phyloP scores from a whole-genome alignment of 2,329 filamentous ascomycete species.

The Cordyceps tenuipes region DNA sequence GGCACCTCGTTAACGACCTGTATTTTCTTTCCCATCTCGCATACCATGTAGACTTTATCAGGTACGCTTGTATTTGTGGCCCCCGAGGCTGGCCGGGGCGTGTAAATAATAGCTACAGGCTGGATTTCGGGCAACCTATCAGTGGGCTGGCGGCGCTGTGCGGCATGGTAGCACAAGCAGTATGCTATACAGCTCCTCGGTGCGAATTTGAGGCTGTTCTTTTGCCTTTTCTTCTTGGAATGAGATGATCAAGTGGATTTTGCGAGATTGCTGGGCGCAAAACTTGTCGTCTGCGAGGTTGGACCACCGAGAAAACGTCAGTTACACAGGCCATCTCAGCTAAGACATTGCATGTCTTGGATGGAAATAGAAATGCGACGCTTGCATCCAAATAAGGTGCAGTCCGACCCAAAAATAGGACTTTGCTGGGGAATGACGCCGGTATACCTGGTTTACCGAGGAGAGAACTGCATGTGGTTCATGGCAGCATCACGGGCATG shows the following conservation, averaged over 20 bases:
- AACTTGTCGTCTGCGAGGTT: not conserved
- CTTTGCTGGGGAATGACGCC: too few species aligned
- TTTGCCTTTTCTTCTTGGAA: too few species aligned
- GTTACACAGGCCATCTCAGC: too few species aligned
- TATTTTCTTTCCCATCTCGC: not conserved
- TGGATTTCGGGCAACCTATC: not conserved
- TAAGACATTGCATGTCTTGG: constrained; percentile 3
- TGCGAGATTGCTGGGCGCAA: not conserved
- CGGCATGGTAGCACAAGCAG: not conserved
- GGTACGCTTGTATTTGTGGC: too few species aligned
- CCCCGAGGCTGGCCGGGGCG: too few species aligned
- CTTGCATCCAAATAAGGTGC: not conserved
- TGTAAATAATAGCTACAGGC: not conserved
- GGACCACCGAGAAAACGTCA: not conserved
- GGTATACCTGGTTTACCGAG: too few species aligned
- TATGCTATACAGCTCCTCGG: not conserved
- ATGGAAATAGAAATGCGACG: not conserved
- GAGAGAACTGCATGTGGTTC: not conserved
- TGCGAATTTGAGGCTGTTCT: not conserved
- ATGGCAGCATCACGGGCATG: not conserved
- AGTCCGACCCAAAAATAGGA: too few species aligned
- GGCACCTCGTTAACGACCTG: too few species aligned
- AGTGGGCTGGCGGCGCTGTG: not conserved
- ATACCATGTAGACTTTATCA: not conserved
- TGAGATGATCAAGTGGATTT: not conserved